Evolutionary conservation across 2,329 filamentous ascomycete genomes (phyloP), one percentile per base, ranked within the genome.

Genomic region (Neofusicoccum sp.): DNA sequence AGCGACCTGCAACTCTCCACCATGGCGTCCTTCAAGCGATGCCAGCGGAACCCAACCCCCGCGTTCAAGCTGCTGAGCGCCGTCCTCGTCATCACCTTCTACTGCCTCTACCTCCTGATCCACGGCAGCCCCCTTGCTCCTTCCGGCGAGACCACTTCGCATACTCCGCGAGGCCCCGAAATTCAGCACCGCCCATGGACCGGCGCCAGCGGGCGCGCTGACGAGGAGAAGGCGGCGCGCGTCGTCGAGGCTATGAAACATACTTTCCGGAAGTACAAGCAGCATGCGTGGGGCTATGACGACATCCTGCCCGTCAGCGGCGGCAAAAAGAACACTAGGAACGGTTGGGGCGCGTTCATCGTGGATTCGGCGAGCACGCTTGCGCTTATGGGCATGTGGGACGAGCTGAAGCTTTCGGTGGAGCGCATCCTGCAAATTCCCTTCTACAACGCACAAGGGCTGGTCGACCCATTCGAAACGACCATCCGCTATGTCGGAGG

Each of bases 281-380:
- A 74, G 63, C 66, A 70, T 53, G 74, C 75, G 3, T 78, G 75
- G 75, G 75, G 75, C 6, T 68, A 65, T 45, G 76, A 78, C 62
- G 75, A 75, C 26, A 71, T 78, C 16, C 49, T 68, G 51, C 76
- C 76, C 30, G 73, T 78, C 6, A 71, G 71, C 24, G 76, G 76
- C 6, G 69, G 67, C 3, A 68, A 67, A 41, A 68, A 65, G 24
- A 71, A 69, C 45, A 73, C 67, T 6, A 67, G 73, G 36, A 76
- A 77, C 64, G 75, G 75, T 14, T 78, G 75, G 75, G 76, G 75
- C 6, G 75, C 73, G 5, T 76, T 76, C 64, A 76, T 78, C 16
- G 75, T 78, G 3, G 75, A 78, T 60, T 71, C 73, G 20, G 69
- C 73, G 7, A 73, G 73, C 8, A 78, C 75, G 1, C 62, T 78